Percentiles rank a stretch among this genome's conserved stretches.
Evolutionary conservation across 2,329 filamentous ascomycete species (phyloP).

Genomic region (Penicillium griseofulvum): DNA sequence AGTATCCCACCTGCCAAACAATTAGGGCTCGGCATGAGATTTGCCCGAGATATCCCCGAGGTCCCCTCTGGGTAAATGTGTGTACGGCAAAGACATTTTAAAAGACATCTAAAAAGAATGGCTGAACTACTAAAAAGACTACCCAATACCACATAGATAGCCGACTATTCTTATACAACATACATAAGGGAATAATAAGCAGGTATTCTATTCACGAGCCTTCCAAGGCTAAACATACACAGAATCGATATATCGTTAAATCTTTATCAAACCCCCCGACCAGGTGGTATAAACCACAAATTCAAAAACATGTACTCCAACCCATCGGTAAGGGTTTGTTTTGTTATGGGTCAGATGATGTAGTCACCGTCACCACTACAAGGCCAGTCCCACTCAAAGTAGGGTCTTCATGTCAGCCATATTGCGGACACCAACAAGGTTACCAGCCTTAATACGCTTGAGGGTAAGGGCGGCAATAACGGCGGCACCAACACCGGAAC

Average conservation of each 20-base stretch:
- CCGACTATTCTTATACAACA: no score
- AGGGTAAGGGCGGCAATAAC: conserved; percentile 76
- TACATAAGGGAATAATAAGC: neutral
- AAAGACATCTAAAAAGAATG: no score
- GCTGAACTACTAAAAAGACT: no score
- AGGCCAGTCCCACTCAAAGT: conserved; percentile 15
- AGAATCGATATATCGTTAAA: conserved; percentile 2
- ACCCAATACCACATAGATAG: no score
- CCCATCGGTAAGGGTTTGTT: neutral
- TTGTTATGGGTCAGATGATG: neutral
- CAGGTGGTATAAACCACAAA: neutral
- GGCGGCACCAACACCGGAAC: conserved; percentile 93
- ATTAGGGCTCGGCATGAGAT: no score
- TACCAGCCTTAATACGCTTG: conserved; percentile 60
- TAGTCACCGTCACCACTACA: neutral
- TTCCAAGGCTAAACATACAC: neutral
- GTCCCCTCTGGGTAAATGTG: no score
- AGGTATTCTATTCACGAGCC: conserved; percentile 2
- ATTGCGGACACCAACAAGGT: conserved; percentile 58
- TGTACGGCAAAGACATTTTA: no score
- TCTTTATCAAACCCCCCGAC: neutral
- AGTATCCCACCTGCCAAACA: no score
- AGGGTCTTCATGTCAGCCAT: conserved; percentile 38
- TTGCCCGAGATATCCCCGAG: no score
- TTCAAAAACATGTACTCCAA: neutral